Percentiles rank a stretch among this genome's conserved stretches.
These are phyloP conservation scores for Neonothopanus nambi DNA, from an alignment of 1,284 basidiomycete species.

Conservation along the genomic window DNA sequence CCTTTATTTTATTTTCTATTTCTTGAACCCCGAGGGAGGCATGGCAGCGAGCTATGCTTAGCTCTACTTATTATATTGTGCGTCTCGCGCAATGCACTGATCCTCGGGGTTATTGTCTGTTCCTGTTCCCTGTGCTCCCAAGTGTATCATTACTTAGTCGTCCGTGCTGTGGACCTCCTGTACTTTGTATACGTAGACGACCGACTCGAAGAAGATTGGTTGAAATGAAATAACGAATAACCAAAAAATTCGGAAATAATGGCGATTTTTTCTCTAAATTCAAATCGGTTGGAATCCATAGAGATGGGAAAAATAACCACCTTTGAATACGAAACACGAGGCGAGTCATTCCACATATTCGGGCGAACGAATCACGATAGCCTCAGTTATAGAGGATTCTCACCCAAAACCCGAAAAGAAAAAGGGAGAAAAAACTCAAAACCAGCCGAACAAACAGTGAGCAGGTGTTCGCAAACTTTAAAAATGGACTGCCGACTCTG, in stretches of 20 bases:
- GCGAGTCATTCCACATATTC: conserved; percentile 8
- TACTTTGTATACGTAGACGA: no score
- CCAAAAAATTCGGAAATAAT: no score
- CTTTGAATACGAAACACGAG: neutral
- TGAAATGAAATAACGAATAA: no score
- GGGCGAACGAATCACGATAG: neutral
- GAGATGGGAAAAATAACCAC: neutral
- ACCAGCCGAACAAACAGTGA: neutral
- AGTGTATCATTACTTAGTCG: conserved; percentile 8
- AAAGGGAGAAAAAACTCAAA: no score
- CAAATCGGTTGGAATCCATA: neutral
- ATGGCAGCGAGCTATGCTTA: neutral
- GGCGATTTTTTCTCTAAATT: no score
- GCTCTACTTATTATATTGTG: neutral
- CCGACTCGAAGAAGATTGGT: no score
- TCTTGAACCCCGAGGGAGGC: neutral
- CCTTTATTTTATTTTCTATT: conserved; percentile 6
- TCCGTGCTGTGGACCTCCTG: neutral
- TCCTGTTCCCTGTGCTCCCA: neutral
- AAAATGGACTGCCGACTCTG: no score
- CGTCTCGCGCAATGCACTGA: no score
- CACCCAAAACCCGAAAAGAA: no score
- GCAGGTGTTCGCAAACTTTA: conserved; percentile 8
- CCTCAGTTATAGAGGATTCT: neutral
- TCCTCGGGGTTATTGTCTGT: no score